Evolutionary conservation across 176 grass and related monocot species (phyloP).

Genomic region (Poa pratensis): DNA sequence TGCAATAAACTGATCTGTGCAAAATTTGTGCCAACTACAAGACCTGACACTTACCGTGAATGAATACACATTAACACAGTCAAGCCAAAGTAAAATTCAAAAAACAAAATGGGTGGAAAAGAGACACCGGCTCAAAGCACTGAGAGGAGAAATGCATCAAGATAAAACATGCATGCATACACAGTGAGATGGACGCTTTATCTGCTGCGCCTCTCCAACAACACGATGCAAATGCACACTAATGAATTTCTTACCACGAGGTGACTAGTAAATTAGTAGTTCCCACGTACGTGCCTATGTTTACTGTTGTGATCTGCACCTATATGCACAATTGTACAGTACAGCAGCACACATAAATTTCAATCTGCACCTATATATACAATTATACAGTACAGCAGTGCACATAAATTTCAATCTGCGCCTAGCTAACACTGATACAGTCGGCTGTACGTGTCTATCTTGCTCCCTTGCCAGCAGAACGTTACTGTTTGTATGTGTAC

Average conservation of each 20-base stretch:
- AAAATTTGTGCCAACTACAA: background rate
- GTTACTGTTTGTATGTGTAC: background rate
- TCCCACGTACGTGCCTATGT: slow-evolving; percentile 24
- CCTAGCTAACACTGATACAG: slow-evolving; percentile 11
- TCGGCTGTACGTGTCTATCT: background rate
- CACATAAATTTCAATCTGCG: background rate
- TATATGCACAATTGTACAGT: slow-evolving; percentile 6
- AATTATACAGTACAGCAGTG: background rate
- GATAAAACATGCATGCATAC: background rate
- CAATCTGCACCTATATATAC: background rate
- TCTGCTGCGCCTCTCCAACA: background rate
- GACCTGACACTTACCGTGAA: background rate
- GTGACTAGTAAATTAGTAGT: background rate
- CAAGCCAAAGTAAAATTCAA: background rate
- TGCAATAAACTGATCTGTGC: background rate
- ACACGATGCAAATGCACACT: slow-evolving; percentile 17
- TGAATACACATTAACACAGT: background rate
- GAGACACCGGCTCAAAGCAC: background rate
- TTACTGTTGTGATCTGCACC: slow-evolving; percentile 6
- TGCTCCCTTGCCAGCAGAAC: background rate
- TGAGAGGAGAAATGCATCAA: background rate
- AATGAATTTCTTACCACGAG: background rate
- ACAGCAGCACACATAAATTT: background rate
- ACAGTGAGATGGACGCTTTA: background rate
- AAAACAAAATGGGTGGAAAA: background rate